Base-by-base conservation (phyloP, 164 flowering plant genomes). In the Chloranthus sessilifolius region DNA sequence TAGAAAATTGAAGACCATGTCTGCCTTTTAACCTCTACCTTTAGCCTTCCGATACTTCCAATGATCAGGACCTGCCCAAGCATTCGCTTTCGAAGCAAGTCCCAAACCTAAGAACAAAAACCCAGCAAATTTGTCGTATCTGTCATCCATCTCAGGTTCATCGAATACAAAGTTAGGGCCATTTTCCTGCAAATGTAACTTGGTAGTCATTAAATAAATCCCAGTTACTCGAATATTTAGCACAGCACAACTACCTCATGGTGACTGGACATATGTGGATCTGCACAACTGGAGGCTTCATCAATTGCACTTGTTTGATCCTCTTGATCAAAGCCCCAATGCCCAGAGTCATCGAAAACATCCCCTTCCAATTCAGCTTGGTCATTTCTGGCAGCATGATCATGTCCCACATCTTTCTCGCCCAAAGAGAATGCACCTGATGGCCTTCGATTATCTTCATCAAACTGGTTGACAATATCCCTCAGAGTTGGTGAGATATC, bases 41-140 rank as follows among this genome's bases (percentile, higher is more conserved):
- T 81, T 81, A 43, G 66, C 52, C 60, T 85, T 94, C 46, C 68
- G 75, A 66, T 70, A 94, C 59, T 89, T 89, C 99, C 99, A 94
- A 60, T 94, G 99, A 59, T 87, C 92, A 48, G 99, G 99, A 55
- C 99, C 99, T 39, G 99, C 99, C 99, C 99, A 94, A 22, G 89
- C 81, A 80, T 94, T 94, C 48, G 68, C 80, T 50, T 74, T 87
- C 17, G 87, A 74, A 42, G 68, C 43, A 30, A 82, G 59, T 34
- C 95, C 97, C 66, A 87, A 55, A 44, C 77, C 78, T 27, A 68
- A 60, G 52, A 78, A 74, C 56, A 83, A 50, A 66, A 72, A 80
- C 24, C 42, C 75, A 49, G 79, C 84, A 59, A 81, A 75, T 34
- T 70, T 74, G 34, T 77, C 85, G 56, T 58, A 68, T 60, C 68